Evolutionary conservation across 179 eudicot species (phyloP).

Genomic region (Sideroxylon spinosum): DNA sequence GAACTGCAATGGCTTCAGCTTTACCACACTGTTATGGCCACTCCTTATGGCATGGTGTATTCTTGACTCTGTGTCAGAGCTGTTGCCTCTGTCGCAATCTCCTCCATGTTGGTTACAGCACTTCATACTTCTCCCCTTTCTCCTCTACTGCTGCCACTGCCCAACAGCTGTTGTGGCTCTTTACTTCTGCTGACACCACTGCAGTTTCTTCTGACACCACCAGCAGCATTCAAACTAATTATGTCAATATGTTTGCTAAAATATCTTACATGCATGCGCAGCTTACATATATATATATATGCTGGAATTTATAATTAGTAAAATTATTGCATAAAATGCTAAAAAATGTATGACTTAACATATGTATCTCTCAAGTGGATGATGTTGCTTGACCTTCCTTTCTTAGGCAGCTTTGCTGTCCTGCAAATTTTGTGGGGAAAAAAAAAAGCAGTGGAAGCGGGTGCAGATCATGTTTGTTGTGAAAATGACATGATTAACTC

Average conservation of each 20-base stretch:
- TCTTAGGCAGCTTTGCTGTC: background rate
- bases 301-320: no score
- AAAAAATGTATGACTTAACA: no score
- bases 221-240: background rate
- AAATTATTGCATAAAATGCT: no score
- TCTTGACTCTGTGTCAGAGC: background rate
- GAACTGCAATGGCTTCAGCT: background rate
- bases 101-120: no score
- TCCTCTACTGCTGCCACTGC: no score
- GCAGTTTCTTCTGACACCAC: background rate
- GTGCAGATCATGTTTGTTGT: background rate
- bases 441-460: background rate
- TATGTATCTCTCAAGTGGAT: background rate
- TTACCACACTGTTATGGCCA: background rate
- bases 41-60: background rate
- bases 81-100: background rate
- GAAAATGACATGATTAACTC: background rate
- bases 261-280: background rate
- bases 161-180: background rate
- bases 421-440: background rate
- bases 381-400: slow-evolving; percentile 10
- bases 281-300: no score
- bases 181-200: background rate
- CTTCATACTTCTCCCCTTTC: no score
- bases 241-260: background rate